Base-by-base conservation (phyloP, 805 yeast species). In the Pichia paraexigua region DNA sequence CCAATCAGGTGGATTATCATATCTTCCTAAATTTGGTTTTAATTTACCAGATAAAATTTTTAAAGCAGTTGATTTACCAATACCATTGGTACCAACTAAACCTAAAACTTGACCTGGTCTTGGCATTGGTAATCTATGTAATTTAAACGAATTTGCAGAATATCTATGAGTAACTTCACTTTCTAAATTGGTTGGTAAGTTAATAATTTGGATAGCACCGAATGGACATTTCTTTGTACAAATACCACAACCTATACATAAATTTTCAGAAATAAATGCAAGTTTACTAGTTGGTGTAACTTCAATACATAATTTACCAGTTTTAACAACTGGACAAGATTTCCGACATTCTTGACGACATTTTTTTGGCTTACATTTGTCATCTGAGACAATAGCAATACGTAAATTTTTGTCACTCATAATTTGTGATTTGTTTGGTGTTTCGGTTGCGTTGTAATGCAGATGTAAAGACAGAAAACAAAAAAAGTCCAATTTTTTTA, bases 201-300 rank as follows among this genome's bases (percentile, higher is more conserved):
- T 94, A 75, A 94, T 94, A 67, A 94, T 94, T 65, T 80, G 86
- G 64, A 94, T 91, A 57, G 99, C 99, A 64, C 92, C 96, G 66
- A 94, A 94, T 30, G 99, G 99, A 73, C 99, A 94, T 69, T 90
- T 94, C 71, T 94, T 94, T 49, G 91, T 96, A 79, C 99, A 94
- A 62, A 94, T 94, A 90, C 99, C 99, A 78, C 99, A 94, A 68
- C 99, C 99, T 62, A 94, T 92, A 78, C 99, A 94, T 66, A 94
- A 75, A 41, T 75, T 87, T 68, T 94, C 99, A 18, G 96, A 87
- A 53, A 94, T 88, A 69, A 91, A 94, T 17, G 98, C 96, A 64
- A 94, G 88, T 41, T 94, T 94, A 55, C 87, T 81, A 21, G 83
- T 78, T 56, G 98, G 96, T 0, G 87, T 72, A 46, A 94, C 99